A percentile compares a stretch with the other conserved stretches of the same genome.
Conservation (phyloP, 106 monocot species). For the Ottelia alismoides region DNA sequence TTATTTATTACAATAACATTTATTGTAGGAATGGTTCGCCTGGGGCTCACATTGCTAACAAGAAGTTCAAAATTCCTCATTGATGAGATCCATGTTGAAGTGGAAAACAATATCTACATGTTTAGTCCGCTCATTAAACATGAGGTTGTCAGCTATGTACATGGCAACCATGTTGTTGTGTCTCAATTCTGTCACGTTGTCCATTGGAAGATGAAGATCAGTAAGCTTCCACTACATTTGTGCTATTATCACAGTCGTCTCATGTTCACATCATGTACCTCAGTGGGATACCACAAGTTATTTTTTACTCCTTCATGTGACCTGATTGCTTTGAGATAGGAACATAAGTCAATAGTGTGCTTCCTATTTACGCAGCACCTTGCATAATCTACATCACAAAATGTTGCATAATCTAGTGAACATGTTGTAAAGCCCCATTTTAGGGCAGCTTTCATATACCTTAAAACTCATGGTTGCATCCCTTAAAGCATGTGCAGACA, state of each 20-base stretch:
- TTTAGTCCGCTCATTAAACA: neutral
- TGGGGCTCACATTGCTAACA: neutral
- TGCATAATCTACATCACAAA: neutral
- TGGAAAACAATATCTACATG: neutral
- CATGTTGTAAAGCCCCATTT: neutral
- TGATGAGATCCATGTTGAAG: neutral
- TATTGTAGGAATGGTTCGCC: too few species aligned
- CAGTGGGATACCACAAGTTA: constrained; percentile 4
- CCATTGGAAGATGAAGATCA: too few species aligned
- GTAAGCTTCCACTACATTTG: too few species aligned
- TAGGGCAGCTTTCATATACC: neutral
- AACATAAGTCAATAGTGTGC: neutral
- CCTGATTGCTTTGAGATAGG: neutral
- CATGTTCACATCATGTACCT: too few species aligned
- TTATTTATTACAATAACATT: too few species aligned
- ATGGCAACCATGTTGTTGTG: neutral
- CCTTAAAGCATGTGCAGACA: too few species aligned
- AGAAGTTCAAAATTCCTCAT: neutral
- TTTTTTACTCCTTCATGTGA: neutral
- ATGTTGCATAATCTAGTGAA: too few species aligned
- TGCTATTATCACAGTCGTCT: too few species aligned
- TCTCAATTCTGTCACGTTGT: too few species aligned
- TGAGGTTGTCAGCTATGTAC: neutral
- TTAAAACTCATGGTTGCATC: too few species aligned
- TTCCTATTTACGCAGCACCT: neutral